These are phyloP conservation scores for Xylariaceae sp. DNA, from an alignment of 2,329 filamentous ascomycete species.

Conservation along the genomic window DNA sequence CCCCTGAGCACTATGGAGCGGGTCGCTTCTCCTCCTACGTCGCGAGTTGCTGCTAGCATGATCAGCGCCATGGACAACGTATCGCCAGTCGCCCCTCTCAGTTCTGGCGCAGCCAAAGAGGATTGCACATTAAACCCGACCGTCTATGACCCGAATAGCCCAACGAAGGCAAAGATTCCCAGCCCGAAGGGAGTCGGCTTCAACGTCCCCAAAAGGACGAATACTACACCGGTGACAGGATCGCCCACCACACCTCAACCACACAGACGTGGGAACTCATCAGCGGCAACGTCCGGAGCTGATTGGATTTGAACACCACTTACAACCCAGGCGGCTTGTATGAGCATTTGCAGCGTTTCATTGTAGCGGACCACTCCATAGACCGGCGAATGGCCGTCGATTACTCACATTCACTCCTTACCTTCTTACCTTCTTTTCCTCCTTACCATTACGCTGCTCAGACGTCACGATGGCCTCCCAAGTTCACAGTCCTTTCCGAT, in stretches of 20 bases:
- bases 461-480: too few relatives aligned
- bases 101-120: slow-evolving; percentile 16
- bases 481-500: too few relatives aligned
- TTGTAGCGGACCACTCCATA: too few relatives aligned
- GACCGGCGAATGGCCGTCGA: too few relatives aligned
- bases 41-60: slow-evolving; percentile 12
- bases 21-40: slow-evolving; percentile 16
- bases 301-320: too few relatives aligned
- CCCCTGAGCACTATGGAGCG: slow-evolving; percentile 20
- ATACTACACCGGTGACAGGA: slow-evolving; percentile 15
- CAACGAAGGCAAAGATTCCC: slow-evolving; percentile 30
- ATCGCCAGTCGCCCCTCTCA: slow-evolving; percentile 30
- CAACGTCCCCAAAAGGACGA: slow-evolving; percentile 21
- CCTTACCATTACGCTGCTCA: too few relatives aligned
- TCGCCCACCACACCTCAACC: slow-evolving; percentile 4
- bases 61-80: slow-evolving; percentile 16
- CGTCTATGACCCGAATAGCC: slow-evolving; percentile 41
- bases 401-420: too few relatives aligned
- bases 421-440: too few relatives aligned
- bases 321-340: too few relatives aligned
- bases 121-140: slow-evolving; percentile 40
- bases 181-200: slow-evolving; percentile 38
- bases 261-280: too few relatives aligned
- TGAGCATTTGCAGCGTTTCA: too few relatives aligned
- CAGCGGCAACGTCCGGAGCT: too few relatives aligned